These are phyloP conservation scores for Chlorociboria aeruginascens DNA, from an alignment of 495 filamentous ascomycete genomes.

Conservation along the genomic window DNA sequence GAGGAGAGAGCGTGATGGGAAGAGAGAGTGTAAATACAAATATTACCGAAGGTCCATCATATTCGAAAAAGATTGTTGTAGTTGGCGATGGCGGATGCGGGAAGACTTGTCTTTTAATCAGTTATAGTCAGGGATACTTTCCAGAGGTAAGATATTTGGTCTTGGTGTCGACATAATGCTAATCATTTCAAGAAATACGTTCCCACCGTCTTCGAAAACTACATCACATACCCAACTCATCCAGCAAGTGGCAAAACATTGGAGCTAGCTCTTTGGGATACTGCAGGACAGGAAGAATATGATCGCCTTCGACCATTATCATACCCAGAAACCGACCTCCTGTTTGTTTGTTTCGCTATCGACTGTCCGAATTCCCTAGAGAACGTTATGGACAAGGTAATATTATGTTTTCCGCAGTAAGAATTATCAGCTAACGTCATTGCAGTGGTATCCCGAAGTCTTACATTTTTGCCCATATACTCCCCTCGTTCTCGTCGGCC, in stretches of 20 bases:
- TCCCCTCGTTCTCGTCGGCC: slow-evolving; percentile 84
- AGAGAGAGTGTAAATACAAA: slow-evolving; percentile 68
- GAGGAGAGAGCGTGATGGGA: slow-evolving; percentile 60
- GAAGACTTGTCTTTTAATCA: slow-evolving; percentile 97
- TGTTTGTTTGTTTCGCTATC: slow-evolving; percentile 98
- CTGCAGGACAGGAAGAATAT: slow-evolving; percentile 97
- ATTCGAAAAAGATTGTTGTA: slow-evolving; percentile 97
- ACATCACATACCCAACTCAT: slow-evolving; percentile 92
- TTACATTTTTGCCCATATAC: slow-evolving; percentile 98
- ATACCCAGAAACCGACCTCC: slow-evolving; percentile 92
- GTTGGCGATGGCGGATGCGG: slow-evolving; percentile 97
- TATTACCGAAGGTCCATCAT: slow-evolving; percentile 77
- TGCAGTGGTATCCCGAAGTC: slow-evolving; percentile 96
- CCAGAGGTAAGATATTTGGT: slow-evolving; percentile 60
- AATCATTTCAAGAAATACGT: slow-evolving; percentile 77
- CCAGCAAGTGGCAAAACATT: slow-evolving; percentile 79
- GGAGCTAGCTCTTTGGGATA: slow-evolving; percentile 96
- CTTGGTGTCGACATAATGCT: slow-evolving; percentile 10
- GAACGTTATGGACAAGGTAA: slow-evolving; percentile 97
- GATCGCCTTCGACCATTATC: slow-evolving; percentile 90
- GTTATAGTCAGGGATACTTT: slow-evolving; percentile 95
- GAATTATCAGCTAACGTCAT: not conserved
- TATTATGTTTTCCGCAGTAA: slow-evolving; percentile 8
- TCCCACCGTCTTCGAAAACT: slow-evolving; percentile 98
- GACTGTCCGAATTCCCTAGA: slow-evolving; percentile 97